Conservation (phyloP, 164 flowering plant species). For the Warburgia ugandensis region DNA sequence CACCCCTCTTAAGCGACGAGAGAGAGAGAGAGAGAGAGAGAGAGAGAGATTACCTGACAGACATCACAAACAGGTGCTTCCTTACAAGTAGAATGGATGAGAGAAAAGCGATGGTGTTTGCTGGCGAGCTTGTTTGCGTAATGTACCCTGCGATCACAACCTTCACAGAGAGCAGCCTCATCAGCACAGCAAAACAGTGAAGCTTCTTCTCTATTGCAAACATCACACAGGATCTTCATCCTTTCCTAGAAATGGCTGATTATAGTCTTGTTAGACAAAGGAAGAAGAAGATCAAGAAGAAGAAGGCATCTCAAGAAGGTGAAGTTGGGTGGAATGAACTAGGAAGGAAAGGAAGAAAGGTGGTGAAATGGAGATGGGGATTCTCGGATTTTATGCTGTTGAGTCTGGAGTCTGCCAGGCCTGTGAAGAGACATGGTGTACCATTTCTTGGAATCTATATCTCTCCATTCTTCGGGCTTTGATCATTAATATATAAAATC, state of each 20-base stretch:
- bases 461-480: no score
- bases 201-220: conserved; percentile 23
- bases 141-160: conserved; percentile 26
- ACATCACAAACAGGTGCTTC: conserved; percentile 27
- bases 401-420: background rate
- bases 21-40: conserved; percentile 2
- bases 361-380: background rate
- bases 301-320: background rate
- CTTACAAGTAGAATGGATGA: conserved; percentile 15
- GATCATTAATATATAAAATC: no score
- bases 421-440: no score
- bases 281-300: background rate
- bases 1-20: background rate
- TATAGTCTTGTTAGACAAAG: background rate
- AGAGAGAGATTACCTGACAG: conserved; percentile 23
- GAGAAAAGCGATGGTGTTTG: conserved; percentile 32
- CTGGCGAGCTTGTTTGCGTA: conserved; percentile 32
- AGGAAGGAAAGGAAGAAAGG: background rate
- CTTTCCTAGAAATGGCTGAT: background rate
- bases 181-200: conserved; percentile 29
- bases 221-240: conserved; percentile 38
- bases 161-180: conserved; percentile 30
- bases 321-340: background rate
- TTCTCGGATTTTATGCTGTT: conserved; percentile 9
- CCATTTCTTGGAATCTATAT: no score